Conservation (phyloP, 495 filamentous ascomycete species). For the Usnea hakonensis region DNA sequence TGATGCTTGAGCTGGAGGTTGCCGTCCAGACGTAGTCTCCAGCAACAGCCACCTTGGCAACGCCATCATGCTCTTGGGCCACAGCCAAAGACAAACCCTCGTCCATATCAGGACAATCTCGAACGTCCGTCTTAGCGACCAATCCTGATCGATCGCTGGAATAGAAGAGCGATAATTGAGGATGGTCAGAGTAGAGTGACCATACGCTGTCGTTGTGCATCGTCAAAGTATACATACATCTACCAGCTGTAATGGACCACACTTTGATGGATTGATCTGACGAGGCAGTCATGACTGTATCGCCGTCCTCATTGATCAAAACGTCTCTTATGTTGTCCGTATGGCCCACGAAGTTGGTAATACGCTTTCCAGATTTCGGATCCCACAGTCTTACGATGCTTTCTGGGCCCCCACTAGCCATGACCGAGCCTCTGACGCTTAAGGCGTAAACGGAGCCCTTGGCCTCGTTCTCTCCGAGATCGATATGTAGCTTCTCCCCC, state of each 20-base stretch:
- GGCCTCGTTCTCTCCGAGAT: slow-evolving; percentile 72
- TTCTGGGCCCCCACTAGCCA: slow-evolving; percentile 92
- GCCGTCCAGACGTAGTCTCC: slow-evolving; percentile 89
- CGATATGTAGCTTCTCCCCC: slow-evolving; percentile 77
- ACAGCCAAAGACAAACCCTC: slow-evolving; percentile 84
- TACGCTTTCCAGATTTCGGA: slow-evolving; percentile 74
- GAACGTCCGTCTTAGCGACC: slow-evolving; percentile 87
- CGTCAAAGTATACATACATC: slow-evolving; percentile 94
- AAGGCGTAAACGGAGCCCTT: slow-evolving; percentile 96
- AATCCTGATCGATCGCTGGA: slow-evolving; percentile 86
- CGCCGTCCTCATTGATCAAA: slow-evolving; percentile 76
- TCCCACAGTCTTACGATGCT: slow-evolving; percentile 93
- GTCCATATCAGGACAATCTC: slow-evolving; percentile 69
- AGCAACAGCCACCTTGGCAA: slow-evolving; percentile 73
- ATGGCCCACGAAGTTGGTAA: slow-evolving; percentile 97
- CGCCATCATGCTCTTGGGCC: slow-evolving; percentile 82
- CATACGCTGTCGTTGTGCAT: slow-evolving; percentile 99
- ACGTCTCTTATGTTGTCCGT: slow-evolving; percentile 92
- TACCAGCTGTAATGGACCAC: slow-evolving; percentile 88
- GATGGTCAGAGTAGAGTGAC: slow-evolving; percentile 87
- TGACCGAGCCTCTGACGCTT: slow-evolving; percentile 60
- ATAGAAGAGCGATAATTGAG: slow-evolving; percentile 80
- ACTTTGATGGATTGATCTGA: slow-evolving; percentile 96
- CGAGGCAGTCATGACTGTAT: slow-evolving; percentile 88
- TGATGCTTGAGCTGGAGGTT: slow-evolving; percentile 88